Evolutionary conservation across 2,329 filamentous ascomycete species (phyloP), one percentile per base, ranked within the genome.

Genomic region (Trichoderma cornu-damae): DNA sequence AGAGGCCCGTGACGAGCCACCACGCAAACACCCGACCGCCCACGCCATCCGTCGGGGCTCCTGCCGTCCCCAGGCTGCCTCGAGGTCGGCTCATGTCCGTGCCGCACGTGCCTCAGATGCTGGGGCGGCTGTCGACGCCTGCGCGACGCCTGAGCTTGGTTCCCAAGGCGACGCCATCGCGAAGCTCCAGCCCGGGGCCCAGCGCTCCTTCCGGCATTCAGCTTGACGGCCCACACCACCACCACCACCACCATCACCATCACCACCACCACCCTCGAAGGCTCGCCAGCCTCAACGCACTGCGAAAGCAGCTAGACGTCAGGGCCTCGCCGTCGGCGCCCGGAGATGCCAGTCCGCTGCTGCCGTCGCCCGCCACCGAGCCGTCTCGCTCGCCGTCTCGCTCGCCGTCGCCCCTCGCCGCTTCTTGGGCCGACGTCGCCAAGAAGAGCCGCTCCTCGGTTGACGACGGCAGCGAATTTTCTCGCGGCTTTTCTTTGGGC

Each of bases 201-300:
- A 24, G 30, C 32, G 14, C 30, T 37, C 32, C 22, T 11, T 6
- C 32, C 7, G 16, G 42, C n/a, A 18, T 38, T 47, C 42, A 30
- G 18, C 11, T 20, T 11, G 52, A 47, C 20, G 32, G 30, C 20
- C 6, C 49, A 6, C 38, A 24, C 24, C n/a, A n/a, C n/a, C n/a
- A n/a, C n/a, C n/a, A n/a, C n/a, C n/a, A n/a, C n/a, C n/a, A n/a
- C n/a, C n/a, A n/a, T n/a, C n/a, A n/a, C n/a, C n/a, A n/a, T n/a
- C n/a, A n/a, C n/a, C n/a, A n/a, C n/a, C n/a, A n/a, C n/a, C 16
- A 64, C 42, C 67, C 71, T 6, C 67, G 70, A 20, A 66, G 68
- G 24, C 65, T 67, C 32, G 65, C 72, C 5, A 70, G 66, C 30
- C 60, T 71, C 53, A 65, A 67, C 14, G 64, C 68, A n/a, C 66